These are phyloP conservation scores for Colletotrichum phormii DNA, from an alignment of 2,329 filamentous ascomycete genomes.

Conservation along the genomic window DNA sequence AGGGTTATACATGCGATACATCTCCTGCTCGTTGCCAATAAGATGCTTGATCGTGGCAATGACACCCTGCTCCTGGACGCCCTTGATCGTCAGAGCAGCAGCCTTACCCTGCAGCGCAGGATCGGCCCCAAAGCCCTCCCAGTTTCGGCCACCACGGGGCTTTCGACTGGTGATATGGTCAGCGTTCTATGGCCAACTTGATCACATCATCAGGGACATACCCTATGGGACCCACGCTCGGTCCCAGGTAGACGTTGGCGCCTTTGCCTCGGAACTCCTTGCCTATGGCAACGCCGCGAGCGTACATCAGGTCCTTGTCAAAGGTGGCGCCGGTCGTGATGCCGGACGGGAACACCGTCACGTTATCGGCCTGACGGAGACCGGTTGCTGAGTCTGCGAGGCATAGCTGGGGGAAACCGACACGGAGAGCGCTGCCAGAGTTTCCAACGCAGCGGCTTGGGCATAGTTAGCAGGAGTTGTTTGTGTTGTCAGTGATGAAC, in stretches of 20 bases:
- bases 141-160: conserved; percentile 78
- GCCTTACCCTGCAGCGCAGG: conserved; percentile 81
- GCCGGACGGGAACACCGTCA: conserved; percentile 83
- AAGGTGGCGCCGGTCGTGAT: conserved; percentile 82
- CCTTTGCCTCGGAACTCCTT: conserved; percentile 81
- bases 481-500: conserved; percentile 13
- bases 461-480: conserved; percentile 7
- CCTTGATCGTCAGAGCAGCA: conserved; percentile 81
- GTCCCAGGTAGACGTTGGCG: conserved; percentile 77
- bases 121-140: conserved; percentile 80
- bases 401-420: conserved; percentile 79
- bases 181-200: background rate
- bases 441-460: conserved; percentile 78
- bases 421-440: conserved; percentile 75
- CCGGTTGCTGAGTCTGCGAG: conserved; percentile 79
- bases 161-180: conserved; percentile 61
- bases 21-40: conserved; percentile 67
- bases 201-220: background rate
- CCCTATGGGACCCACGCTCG: conserved; percentile 75
- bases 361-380: conserved; percentile 78
- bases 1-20: conserved; percentile 73
- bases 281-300: conserved; percentile 75
- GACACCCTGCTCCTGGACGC: conserved; percentile 69
- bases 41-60: conserved; percentile 69
- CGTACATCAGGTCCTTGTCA: conserved; percentile 78